phyloP scores from a whole-genome alignment of 2,329 filamentous ascomycete species.

The Claviceps citrina region DNA sequence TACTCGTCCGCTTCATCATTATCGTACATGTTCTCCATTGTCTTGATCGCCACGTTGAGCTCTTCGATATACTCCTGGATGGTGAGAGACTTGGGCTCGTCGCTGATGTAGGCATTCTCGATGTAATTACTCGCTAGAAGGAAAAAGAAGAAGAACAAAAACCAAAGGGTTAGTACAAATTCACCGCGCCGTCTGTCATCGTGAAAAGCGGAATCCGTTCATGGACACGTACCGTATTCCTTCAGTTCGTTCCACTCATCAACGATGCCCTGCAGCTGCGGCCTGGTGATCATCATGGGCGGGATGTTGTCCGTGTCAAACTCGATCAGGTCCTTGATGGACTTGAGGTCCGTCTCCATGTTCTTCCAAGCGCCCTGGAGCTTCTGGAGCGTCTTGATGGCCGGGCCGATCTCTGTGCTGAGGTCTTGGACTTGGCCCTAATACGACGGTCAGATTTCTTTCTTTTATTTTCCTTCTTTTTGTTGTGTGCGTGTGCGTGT shows the following conservation, averaged over 20 bases:
- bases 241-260: not conserved
- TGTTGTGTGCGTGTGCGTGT: not conserved
- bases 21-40: not conserved
- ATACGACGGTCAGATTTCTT: not conserved
- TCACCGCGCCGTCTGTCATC: no score
- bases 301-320: conserved; percentile 1
- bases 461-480: not conserved
- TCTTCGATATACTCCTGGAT: not conserved
- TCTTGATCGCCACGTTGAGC: not conserved
- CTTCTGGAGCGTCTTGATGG: not conserved
- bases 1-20: not conserved
- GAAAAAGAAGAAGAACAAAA: not conserved
- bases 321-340: not conserved
- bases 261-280: not conserved
- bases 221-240: not conserved
- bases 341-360: conserved; percentile 1
- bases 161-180: not conserved
- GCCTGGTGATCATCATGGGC: not conserved
- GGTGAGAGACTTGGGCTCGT: not conserved
- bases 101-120: not conserved
- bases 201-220: not conserved
- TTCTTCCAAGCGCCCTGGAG: not conserved
- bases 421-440: not conserved
- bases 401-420: not conserved
- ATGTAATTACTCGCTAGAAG: not conserved